Base-by-base conservation (phyloP, 108 stramenopile species). In the Skeletonema menzelii region DNA sequence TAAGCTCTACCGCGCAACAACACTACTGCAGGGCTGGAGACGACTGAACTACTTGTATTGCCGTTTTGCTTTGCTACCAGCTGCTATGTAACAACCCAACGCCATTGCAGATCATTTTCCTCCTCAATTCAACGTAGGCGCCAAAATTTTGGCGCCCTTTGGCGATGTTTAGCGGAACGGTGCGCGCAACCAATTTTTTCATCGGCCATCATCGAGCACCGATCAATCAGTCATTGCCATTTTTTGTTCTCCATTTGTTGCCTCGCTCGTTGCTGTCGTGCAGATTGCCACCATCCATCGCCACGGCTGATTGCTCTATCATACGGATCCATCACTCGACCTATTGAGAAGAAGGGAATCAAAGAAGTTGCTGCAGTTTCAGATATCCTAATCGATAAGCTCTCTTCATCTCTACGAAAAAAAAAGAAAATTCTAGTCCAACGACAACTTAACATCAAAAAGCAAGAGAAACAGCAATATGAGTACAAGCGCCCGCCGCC, bases 401-500 rank as follows among this genome's bases (percentile, higher is more conserved):
- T 58, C 57, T 58, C 3, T 14, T 19, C 22, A 1, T 27, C 17
- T 15, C 20, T 24, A 20, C 3, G 15, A 30, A 58, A 22, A 0
- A 1, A 31, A 30, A 20, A 58, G 17, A 34, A 60, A 31, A 60
- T 1, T 60, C 35, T 17, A 24, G 1, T 10, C 1, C 31, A 0
- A 53, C 49, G 24, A 60, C n/a, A 26, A 19, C 63, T 44, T n/a
- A 28, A 44, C 27, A 10, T 15, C 15, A 42, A 17, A 20, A 46
- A 37, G 38, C 55, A 19, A 38, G 15, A 27, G 27, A 10, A 28
- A 38, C 37, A 47, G 83, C 31, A 28, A 99, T 98, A 99, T 99
- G 99, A 96, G 96, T 32, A 98, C 97, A 40, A 84, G 97, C 63
- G 97, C 99, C 35, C 79, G 99, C 40, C 87, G 98, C 72, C 95